Percentiles rank a stretch among this genome's conserved stretches.
Evolutionary conservation across 306 rosid species (phyloP).

Genomic region (Ormosia emarginata): DNA sequence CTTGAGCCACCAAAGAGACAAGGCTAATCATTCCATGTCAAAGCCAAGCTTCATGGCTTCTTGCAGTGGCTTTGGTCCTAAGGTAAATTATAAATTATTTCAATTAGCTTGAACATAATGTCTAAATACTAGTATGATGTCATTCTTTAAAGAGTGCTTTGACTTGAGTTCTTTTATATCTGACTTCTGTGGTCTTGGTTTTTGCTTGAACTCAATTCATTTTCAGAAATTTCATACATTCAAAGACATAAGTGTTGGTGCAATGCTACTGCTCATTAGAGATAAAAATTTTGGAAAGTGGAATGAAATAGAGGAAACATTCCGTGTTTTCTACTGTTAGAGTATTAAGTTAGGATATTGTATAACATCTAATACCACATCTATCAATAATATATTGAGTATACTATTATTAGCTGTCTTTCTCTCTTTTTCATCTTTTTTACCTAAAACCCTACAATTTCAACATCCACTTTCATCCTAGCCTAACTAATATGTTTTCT

Average conservation of each 20-base stretch:
- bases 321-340: neutral
- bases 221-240: neutral
- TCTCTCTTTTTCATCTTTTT: neutral
- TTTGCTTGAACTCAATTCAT: neutral
- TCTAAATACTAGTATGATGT: neutral
- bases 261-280: neutral
- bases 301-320: too few species aligned
- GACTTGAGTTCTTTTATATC: conserved; percentile 6
- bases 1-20: conserved; percentile 33
- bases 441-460: neutral
- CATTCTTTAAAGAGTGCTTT: neutral
- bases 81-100: conserved; percentile 44
- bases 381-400: neutral
- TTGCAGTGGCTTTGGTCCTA: conserved; percentile 77
- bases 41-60: conserved; percentile 79
- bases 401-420: neutral
- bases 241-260: neutral
- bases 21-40: conserved; percentile 33
- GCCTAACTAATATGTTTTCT: neutral
- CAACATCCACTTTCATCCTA: neutral
- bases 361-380: neutral
- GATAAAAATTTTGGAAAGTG: too few species aligned
- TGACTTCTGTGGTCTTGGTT: neutral
- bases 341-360: neutral
- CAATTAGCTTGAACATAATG: neutral